Evolutionary conservation across 1,139 yeast species (phyloP), one percentile per base, ranked within the genome.

Genomic region (Candida pseudoviswanathii): DNA sequence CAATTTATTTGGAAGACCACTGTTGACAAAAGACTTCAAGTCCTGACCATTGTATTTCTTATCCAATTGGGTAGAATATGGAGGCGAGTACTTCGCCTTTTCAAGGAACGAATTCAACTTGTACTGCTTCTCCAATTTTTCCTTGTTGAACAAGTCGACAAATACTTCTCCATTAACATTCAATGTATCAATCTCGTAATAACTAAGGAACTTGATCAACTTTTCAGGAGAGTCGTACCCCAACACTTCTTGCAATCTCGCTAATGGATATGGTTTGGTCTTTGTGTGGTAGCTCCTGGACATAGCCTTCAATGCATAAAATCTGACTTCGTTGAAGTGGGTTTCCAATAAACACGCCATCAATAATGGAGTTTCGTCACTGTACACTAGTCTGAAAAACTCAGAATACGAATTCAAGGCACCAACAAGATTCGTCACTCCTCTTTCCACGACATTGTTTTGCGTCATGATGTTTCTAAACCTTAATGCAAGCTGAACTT

Each of bases 261-360:
- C 61, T 0, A 82, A 74, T 2, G 81, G 70, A 51, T 85, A 80
- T 0, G 91, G 86, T 60, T 82, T 87, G 1, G 90, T 85, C 51
- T 84, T 84, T 1, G 85, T 76, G 59, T 91, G 96, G 52, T 84
- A 80, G 2, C 92, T 75, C 51, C 82, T 72, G 3, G 89, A 73
- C 75, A 94, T 76, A 0, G 91, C 75, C 58, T 81, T 84, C 50
- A 92, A 64, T 0, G 96, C 92, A 59, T 85, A 83, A 59, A 88
- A 83, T 42, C 99, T 71, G 5, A 92, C 76, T 52, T 87, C 94
- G 59, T 88, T 88, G 61, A 90, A 83, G 57, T 88, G 92, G 4
- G 86, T 83, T 62, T 94, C 97, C 30, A 90, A 66, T 40, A 94
- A 70, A 54, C 96, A 91, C 0, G 90, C 77, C 65, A 89, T 67